These are phyloP conservation scores for Leishmania martiniquensis DNA, from an alignment of 208 protist genomes.

Conservation along the genomic window DNA sequence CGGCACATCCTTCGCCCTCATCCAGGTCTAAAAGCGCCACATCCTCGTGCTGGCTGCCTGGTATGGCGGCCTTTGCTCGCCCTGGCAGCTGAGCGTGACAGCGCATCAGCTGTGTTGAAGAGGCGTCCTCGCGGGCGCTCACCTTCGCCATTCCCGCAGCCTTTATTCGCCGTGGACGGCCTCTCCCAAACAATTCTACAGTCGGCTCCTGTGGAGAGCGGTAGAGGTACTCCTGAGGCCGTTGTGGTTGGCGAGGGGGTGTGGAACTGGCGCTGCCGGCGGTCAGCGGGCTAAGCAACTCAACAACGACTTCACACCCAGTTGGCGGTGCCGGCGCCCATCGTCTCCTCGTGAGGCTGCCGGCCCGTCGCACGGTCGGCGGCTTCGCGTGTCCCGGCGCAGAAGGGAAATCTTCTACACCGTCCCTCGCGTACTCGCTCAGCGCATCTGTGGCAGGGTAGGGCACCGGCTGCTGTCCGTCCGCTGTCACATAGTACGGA, in stretches of 20 bases:
- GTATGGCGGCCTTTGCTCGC: neutral
- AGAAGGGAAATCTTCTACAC: neutral
- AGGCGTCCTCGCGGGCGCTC: neutral
- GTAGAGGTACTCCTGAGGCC: neutral
- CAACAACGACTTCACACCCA: neutral
- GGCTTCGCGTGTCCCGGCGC: neutral
- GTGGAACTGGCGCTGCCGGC: neutral
- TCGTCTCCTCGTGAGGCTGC: too few species aligned
- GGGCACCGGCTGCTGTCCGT: neutral
- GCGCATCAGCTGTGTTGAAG: neutral
- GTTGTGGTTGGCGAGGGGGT: neutral
- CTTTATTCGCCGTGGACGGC: neutral
- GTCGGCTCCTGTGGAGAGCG: neutral
- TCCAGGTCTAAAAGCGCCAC: neutral
- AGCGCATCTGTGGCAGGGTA: too few species aligned
- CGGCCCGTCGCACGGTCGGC: neutral
- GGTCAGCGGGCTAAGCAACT: slow-evolving; percentile 10
- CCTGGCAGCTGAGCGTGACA: neutral
- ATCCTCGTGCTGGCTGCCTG: neutral
- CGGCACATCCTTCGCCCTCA: neutral
- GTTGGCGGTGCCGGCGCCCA: neutral
- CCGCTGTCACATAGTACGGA: neutral
- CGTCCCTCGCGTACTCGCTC: neutral
- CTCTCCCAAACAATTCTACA: neutral
- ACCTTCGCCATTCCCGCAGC: neutral